phyloP scores from a whole-genome alignment of 169 alveolate species.

The Plasmodium falciparum region DNA sequence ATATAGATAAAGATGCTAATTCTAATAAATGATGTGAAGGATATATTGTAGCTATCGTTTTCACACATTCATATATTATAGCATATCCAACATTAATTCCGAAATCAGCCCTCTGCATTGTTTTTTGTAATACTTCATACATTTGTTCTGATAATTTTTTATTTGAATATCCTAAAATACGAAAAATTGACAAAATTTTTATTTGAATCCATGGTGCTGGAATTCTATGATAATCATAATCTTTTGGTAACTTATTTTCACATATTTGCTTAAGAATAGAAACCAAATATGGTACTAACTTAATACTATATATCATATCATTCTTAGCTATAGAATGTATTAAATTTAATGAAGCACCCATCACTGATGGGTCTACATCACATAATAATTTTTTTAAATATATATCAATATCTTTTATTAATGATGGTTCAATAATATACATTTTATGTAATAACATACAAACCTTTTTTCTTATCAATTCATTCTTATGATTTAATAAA shows the following conservation, averaged over 20 bases:
- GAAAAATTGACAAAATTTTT: conserved; percentile 87
- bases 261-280: conserved; percentile 93
- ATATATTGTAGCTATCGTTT: conserved; percentile 92
- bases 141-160: conserved; percentile 90
- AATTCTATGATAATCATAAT: conserved; percentile 95
- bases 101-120: conserved; percentile 89
- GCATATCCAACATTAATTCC: conserved; percentile 94
- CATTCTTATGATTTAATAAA: conserved; percentile 87
- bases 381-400: conserved; percentile 92
- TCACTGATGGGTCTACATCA: conserved; percentile 95
- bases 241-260: conserved; percentile 93
- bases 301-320: conserved; percentile 87
- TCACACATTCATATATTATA: conserved; percentile 94
- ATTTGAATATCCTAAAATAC: conserved; percentile 91
- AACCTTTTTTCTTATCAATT: conserved; percentile 93
- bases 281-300: conserved; percentile 90
- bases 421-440: conserved; percentile 86
- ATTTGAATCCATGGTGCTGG: conserved; percentile 98
- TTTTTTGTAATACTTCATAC: conserved; percentile 91
- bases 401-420: conserved; percentile 82
- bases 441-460: conserved; percentile 92
- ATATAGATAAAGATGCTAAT: conserved; percentile 87
- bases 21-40: conserved; percentile 91
- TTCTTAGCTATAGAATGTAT: conserved; percentile 86
- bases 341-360: conserved; percentile 93